Evolutionary conservation across 2,329 filamentous ascomycete species (phyloP).

Genomic region (Coniochaeta sp.): DNA sequence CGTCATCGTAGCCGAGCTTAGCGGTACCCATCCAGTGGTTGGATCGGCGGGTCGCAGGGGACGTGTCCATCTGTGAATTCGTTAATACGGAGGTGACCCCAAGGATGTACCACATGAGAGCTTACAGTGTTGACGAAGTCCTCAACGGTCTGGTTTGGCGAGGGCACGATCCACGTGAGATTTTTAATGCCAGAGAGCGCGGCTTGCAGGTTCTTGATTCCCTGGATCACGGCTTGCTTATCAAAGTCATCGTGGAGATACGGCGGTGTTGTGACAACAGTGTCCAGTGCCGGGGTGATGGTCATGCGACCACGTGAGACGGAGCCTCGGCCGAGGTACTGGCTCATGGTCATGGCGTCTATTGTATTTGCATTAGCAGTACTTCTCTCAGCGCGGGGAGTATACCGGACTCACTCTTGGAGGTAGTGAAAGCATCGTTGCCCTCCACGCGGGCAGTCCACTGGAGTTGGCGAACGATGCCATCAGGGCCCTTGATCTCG

Average conservation of each 20-base stretch:
- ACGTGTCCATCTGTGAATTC: conserved; percentile 28
- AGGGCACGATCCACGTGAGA: conserved; percentile 50
- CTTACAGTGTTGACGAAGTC: conserved; percentile 44
- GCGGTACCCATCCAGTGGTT: conserved; percentile 52
- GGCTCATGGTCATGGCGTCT: conserved; percentile 45
- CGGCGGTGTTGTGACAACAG: conserved; percentile 50
- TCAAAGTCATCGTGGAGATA: conserved; percentile 54
- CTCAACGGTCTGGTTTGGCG: conserved; percentile 41
- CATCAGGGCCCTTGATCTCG: conserved; percentile 47
- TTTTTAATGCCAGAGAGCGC: conserved; percentile 45
- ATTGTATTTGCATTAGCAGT: neutral
- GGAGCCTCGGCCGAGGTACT: conserved; percentile 58
- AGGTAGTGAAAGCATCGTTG: conserved; percentile 15
- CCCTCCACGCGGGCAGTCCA: conserved; percentile 41
- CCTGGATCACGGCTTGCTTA: conserved; percentile 54
- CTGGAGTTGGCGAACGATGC: conserved; percentile 55
- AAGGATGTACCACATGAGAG: conserved; percentile 5
- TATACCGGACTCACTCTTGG: conserved; percentile 11
- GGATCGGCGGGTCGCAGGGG: conserved; percentile 31
- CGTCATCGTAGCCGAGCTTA: conserved; percentile 53
- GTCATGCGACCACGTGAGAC: conserved; percentile 55
- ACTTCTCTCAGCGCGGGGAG: neutral
- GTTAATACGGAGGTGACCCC: neutral
- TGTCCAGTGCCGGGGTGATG: conserved; percentile 49
- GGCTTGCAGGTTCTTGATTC: conserved; percentile 52